Base-by-base conservation (phyloP, 495 filamentous ascomycete species). In the Endocarpon pusillum region DNA sequence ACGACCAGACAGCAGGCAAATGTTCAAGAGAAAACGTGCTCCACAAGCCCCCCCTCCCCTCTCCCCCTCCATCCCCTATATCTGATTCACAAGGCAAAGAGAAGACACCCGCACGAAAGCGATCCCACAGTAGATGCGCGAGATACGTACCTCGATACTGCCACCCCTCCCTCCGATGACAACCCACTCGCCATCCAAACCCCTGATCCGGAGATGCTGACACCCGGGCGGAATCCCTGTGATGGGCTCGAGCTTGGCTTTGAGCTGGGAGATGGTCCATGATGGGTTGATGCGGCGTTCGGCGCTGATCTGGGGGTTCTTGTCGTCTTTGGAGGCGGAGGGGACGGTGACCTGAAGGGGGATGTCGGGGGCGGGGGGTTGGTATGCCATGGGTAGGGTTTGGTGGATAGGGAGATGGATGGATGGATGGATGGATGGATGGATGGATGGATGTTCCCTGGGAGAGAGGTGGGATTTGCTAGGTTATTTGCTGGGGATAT, bases 221-320 rank as follows among this genome's bases (percentile, higher is more conserved):
- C 69, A 71, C 7, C 67, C 65, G 8, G 84, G 81, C 2, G 89
- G 84, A 12, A 97, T 71, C 34, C 89, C 89, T 2, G 89, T 97
- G 58, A 97, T 72, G 39, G 86, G 79, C 50, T 94, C 86, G 27
- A 97, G 71, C 57, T 92, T 93, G 16, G 62, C 55, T 56, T 92
- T 96, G 36, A 94, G 66, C 46, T 84, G 77, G 20, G 69, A 54
- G 45, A 97, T 78, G 38, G 76, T 79, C 89, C 91, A 97, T 45
- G 86, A 80, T 2, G 87, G 86, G 6, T 80, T 84, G 52, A 96
- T 70, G 42, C 89, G 78, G 32, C 87, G 78, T 49, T 97, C 89
- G 21, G 81, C 81, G 19, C 61, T 44, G 20, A 83, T 69, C 51
- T 75, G 76, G 19, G 83, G 73, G 39, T 92, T 67, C 36, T 78